Evolutionary conservation across 768 basidiomycete species (phyloP).

Genomic region (Lentinula aciculospora): DNA sequence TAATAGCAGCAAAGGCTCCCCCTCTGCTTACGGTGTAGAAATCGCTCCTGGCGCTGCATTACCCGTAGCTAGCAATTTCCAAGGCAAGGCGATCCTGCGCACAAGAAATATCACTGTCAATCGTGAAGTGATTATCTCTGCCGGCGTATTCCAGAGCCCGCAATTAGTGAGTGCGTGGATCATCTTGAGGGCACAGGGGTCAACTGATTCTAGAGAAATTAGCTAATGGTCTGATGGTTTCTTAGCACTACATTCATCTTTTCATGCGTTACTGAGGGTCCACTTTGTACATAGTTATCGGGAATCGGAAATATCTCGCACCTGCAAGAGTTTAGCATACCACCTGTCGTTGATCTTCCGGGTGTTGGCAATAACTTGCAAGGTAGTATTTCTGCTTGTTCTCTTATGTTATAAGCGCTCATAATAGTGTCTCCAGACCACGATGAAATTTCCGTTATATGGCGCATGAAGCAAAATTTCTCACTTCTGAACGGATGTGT

Average conservation of each 20-base stretch:
- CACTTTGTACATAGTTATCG: conserved; percentile 19
- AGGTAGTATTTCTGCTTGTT: conserved; percentile 12
- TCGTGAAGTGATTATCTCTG: conserved; percentile 16
- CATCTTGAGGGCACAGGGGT: background rate
- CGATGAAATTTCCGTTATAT: conserved; percentile 24
- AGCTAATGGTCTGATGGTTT: conserved; percentile 18
- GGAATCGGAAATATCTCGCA: conserved; percentile 26
- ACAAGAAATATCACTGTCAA: conserved; percentile 13
- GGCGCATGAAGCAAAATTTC: conserved; percentile 22
- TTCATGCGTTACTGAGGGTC: background rate
- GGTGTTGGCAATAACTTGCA: conserved; percentile 32
- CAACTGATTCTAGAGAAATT: background rate
- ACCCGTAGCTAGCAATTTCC: conserved; percentile 14
- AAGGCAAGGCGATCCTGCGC: conserved; percentile 11
- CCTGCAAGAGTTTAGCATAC: conserved; percentile 19
- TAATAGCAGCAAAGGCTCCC: conserved; percentile 7
- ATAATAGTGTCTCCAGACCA: conserved; percentile 17
- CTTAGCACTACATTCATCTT: background rate
- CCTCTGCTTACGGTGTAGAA: conserved; percentile 16
- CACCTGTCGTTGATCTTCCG: conserved; percentile 23
- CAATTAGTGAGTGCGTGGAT: conserved; percentile 11
- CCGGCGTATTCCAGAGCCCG: conserved; percentile 17
- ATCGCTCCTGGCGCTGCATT: conserved; percentile 13
- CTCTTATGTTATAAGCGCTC: background rate
- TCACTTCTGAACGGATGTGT: conserved; percentile 21